Evolutionary conservation across 805 yeast genomes (phyloP).

Genomic region (Hanseniaspora nectarophila): DNA sequence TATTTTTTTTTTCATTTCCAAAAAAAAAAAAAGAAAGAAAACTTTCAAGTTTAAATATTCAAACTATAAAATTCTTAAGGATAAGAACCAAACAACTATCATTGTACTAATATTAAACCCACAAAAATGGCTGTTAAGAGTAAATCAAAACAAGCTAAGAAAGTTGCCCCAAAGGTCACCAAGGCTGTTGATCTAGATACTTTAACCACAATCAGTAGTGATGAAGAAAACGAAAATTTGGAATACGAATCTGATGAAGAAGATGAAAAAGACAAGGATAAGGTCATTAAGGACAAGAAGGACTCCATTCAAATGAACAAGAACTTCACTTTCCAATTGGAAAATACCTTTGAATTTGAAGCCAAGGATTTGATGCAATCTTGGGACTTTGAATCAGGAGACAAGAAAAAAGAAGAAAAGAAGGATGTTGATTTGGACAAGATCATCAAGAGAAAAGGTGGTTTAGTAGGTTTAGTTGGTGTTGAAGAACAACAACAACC

Average conservation of each 20-base stretch:
- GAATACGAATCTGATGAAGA: constrained; percentile 39
- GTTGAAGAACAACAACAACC: constrained; percentile 35
- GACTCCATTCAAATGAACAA: constrained; percentile 46
- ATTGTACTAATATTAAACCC: neutral
- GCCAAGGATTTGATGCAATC: constrained; percentile 44
- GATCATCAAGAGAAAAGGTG: constrained; percentile 78
- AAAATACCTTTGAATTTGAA: constrained; percentile 38
- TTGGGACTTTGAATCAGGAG: constrained; percentile 64
- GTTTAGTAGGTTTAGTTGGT: constrained; percentile 46
- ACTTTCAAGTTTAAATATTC: neutral
- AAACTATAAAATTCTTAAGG: no score
- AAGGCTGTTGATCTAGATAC: constrained; percentile 38
- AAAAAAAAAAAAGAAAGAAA: neutral
- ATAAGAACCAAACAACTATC: neutral
- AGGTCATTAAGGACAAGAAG: constrained; percentile 26
- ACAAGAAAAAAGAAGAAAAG: constrained; percentile 18
- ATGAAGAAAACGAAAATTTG: constrained; percentile 49
- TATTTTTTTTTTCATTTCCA: neutral
- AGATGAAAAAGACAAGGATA: constrained; percentile 20
- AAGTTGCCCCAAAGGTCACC: neutral
- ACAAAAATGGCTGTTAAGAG: constrained; percentile 5
- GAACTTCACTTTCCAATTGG: constrained; percentile 57
- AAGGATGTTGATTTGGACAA: constrained; percentile 77
- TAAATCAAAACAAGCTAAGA: neutral
- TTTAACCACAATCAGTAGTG: constrained; percentile 67